phyloP scores from a whole-genome alignment of 2,329 filamentous ascomycete genomes.

The Aspergillus amoenus region DNA sequence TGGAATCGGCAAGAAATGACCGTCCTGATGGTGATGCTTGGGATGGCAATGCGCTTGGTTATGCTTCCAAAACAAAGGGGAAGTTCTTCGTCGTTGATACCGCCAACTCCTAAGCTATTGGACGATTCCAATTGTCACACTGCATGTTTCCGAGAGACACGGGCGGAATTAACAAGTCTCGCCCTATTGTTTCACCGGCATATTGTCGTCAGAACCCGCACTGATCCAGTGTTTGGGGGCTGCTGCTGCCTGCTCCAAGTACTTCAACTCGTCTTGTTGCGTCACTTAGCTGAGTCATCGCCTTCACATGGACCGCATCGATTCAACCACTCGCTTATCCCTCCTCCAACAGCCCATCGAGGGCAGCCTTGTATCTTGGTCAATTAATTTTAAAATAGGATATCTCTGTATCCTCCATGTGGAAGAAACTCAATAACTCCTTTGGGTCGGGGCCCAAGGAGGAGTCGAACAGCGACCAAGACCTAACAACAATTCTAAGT shows the following conservation, averaged over 20 bases:
- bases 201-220: background rate
- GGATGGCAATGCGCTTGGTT: slow-evolving; percentile 69
- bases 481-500: slow-evolving; percentile 43
- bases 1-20: slow-evolving; percentile 27
- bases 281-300: slow-evolving; percentile 23
- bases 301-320: background rate
- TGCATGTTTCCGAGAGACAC: background rate
- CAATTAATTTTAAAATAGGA: slow-evolving; percentile 6
- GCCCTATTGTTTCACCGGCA: background rate
- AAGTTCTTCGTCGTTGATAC: slow-evolving; percentile 74
- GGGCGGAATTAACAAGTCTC: background rate
- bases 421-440: slow-evolving; percentile 33
- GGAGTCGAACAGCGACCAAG: slow-evolving; percentile 30
- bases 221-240: background rate
- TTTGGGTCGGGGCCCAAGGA: slow-evolving; percentile 29
- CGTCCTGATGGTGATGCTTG: slow-evolving; percentile 51
- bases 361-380: background rate
- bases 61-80: slow-evolving; percentile 65
- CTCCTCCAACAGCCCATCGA: background rate
- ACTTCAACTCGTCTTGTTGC: background rate
- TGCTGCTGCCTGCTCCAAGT: background rate
- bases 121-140: background rate
- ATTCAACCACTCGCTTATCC: background rate
- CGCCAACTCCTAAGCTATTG: slow-evolving; percentile 16
- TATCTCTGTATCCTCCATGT: slow-evolving; percentile 20